phyloP scores from a whole-genome alignment of 495 filamentous ascomycete species.

The Trichoderma erinaceum region DNA sequence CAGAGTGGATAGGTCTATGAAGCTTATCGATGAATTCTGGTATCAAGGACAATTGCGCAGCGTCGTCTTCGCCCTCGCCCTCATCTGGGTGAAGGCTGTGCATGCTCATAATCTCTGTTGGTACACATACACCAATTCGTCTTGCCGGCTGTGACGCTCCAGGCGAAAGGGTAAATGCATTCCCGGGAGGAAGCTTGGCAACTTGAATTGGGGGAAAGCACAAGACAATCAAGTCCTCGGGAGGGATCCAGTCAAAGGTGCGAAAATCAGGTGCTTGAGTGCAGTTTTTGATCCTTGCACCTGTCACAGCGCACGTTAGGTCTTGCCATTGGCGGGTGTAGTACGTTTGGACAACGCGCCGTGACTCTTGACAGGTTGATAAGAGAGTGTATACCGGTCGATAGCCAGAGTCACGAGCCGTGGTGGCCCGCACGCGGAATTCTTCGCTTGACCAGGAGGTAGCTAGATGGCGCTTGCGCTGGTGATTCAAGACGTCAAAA shows the following conservation, averaged over 20 bases:
- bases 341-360: not conserved
- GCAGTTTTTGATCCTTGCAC: not conserved
- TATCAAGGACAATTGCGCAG: not conserved
- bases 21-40: slow-evolving; percentile 1
- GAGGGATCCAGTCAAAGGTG: not conserved
- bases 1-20: not conserved
- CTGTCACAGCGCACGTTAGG: not conserved
- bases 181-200: not conserved
- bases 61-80: not conserved
- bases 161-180: not conserved
- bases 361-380: not conserved
- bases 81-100: not conserved
- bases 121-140: not conserved
- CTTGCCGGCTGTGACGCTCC: not conserved
- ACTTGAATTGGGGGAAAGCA: not conserved
- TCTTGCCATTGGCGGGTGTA: not conserved
- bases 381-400: not conserved
- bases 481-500: not conserved
- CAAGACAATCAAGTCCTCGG: not conserved
- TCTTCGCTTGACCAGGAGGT: not conserved
- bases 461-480: not conserved
- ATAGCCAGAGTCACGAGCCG: not conserved
- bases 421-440: not conserved
- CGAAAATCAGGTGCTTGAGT: not conserved
- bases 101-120: not conserved